phyloP scores from a whole-genome alignment of 2,329 filamentous ascomycete genomes.

The Claviceps pazoutovae region DNA sequence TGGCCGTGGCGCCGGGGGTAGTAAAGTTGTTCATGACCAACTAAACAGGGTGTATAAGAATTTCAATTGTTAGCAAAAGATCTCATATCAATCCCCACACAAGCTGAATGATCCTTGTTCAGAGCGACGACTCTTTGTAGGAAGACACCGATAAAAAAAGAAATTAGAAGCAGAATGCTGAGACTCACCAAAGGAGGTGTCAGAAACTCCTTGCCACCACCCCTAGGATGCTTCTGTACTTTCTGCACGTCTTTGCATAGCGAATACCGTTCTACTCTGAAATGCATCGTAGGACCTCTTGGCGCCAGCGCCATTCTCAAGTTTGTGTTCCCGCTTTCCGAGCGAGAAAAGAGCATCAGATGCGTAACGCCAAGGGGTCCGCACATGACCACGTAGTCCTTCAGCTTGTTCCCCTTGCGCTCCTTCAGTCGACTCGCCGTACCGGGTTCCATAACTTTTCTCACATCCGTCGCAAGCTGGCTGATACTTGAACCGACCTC shows the following conservation, averaged over 20 bases:
- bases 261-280: slow-evolving; percentile 88
- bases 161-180: background rate
- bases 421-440: slow-evolving; percentile 85
- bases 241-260: slow-evolving; percentile 81
- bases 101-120: no score
- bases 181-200: slow-evolving; percentile 61
- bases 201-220: slow-evolving; percentile 71
- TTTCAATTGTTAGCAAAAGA: no score
- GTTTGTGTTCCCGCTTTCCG: slow-evolving; percentile 81
- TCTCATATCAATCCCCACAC: no score
- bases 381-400: slow-evolving; percentile 91
- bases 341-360: slow-evolving; percentile 83
- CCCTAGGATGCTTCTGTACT: slow-evolving; percentile 69
- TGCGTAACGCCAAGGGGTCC: slow-evolving; percentile 89
- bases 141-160: background rate
- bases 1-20: slow-evolving; percentile 44
- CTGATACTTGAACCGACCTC: slow-evolving; percentile 85
- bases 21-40: slow-evolving; percentile 98
- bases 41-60: slow-evolving; percentile 19
- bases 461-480: slow-evolving; percentile 82
- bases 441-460: slow-evolving; percentile 88
- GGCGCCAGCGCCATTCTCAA: slow-evolving; percentile 77
- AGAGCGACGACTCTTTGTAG: background rate
- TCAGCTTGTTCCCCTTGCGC: slow-evolving; percentile 71
- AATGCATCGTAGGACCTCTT: slow-evolving; percentile 83